Evolutionary conservation across 2,329 filamentous ascomycete species (phyloP).

Genomic region (Atkinsonella texensis): DNA sequence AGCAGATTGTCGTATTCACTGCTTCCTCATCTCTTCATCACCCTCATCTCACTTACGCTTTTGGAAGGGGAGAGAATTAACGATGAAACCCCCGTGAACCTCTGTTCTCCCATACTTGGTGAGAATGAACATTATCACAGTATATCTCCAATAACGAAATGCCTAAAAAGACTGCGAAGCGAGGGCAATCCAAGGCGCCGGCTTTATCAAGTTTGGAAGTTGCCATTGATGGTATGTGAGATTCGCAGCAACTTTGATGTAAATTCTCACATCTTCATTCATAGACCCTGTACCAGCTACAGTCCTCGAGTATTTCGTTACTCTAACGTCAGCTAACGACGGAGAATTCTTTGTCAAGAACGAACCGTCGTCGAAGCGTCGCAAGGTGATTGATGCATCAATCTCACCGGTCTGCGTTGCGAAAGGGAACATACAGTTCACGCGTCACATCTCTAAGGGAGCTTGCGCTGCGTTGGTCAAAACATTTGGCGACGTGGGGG

Average conservation of each 20-base stretch:
- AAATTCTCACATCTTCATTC: not conserved
- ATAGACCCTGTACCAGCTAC: constrained; percentile 15
- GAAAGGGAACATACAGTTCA: constrained; percentile 14
- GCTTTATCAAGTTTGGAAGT: constrained; percentile 7
- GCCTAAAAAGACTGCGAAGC: constrained; percentile 3
- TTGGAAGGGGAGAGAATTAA: not conserved
- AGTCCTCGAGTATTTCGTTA: constrained; percentile 13
- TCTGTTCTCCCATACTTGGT: not conserved
- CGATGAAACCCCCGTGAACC: not conserved
- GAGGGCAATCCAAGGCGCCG: not conserved
- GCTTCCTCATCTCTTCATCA: not conserved
- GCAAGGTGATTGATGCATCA: constrained; percentile 13
- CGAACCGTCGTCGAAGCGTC: constrained; percentile 19
- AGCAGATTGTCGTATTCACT: not conserved
- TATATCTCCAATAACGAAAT: not conserved
- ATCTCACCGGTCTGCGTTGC: constrained; percentile 15
- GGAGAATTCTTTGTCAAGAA: constrained; percentile 4
- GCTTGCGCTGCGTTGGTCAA: constrained; percentile 5
- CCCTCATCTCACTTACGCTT: not conserved
- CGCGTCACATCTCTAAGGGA: constrained; percentile 13
- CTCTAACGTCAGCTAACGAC: constrained; percentile 10
- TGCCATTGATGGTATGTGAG: constrained; percentile 16
- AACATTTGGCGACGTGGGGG: constrained; percentile 11
- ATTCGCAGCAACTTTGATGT: not conserved
- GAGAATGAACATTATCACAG: not conserved